These are phyloP conservation scores for Salvia splendens DNA, from an alignment of 257 asterid genomes.

Conservation along the genomic window DNA sequence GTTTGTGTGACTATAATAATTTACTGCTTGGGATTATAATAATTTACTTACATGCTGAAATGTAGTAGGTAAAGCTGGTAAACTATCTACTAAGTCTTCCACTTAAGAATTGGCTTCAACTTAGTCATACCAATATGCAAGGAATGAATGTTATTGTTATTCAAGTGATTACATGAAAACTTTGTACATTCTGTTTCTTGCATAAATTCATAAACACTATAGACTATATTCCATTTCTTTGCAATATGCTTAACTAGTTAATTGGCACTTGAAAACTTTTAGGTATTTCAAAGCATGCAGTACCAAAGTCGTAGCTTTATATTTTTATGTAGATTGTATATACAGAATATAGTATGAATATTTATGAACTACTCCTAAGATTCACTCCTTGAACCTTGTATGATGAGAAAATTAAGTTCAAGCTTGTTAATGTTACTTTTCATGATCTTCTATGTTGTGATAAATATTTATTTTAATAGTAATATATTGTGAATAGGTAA, in stretches of 20 bases:
- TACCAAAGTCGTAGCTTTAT: no score
- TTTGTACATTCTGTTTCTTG: neutral
- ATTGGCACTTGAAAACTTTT: no score
- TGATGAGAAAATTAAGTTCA: no score
- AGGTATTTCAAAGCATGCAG: no score
- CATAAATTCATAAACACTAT: neutral
- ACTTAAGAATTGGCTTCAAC: constrained; percentile 25
- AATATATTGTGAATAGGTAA: no score
- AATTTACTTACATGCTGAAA: constrained; percentile 32
- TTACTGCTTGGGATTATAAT: constrained; percentile 27
- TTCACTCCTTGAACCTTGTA: no score
- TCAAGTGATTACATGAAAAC: neutral
- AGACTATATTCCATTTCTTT: neutral
- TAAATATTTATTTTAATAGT: no score
- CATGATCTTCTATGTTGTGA: no score
- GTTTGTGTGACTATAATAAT: constrained; percentile 9
- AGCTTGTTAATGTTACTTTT: no score
- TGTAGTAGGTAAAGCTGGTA: constrained; percentile 68
- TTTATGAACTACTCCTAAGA: no score
- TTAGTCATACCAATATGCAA: constrained; percentile 26
- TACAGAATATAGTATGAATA: neutral
- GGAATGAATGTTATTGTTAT: neutral
- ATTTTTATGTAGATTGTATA: neutral
- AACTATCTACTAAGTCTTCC: constrained; percentile 43
- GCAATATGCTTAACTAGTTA: no score